Conservation (phyloP, 2,329 filamentous ascomycete genomes). For the Phialocephala subalpina region DNA sequence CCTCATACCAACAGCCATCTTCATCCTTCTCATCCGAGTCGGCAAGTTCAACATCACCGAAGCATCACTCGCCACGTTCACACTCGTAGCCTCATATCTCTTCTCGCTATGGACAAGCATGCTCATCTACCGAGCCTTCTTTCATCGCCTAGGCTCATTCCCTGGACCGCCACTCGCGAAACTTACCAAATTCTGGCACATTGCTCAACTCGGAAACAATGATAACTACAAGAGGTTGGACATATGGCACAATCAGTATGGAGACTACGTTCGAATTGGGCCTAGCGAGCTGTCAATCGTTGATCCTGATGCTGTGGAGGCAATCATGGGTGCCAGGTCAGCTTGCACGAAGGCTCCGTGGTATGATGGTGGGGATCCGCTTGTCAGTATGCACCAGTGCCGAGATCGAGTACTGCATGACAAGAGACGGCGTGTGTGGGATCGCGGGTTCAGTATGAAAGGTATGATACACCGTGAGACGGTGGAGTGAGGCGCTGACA, state of each 20-base stretch:
- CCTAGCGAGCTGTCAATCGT: slow-evolving; percentile 33
- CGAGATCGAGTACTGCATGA: slow-evolving; percentile 35
- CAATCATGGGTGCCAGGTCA: slow-evolving; percentile 29
- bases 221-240: slow-evolving; percentile 30
- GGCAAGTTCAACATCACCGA: not conserved
- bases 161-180: slow-evolving; percentile 38
- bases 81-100: slow-evolving; percentile 19
- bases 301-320: slow-evolving; percentile 31
- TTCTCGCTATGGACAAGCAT: slow-evolving; percentile 53
- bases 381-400: slow-evolving; percentile 26
- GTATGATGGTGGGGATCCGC: slow-evolving; percentile 35
- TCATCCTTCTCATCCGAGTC: not conserved
- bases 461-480: slow-evolving; percentile 16
- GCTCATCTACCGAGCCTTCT: slow-evolving; percentile 62
- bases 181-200: slow-evolving; percentile 36
- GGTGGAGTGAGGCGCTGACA: not conserved
- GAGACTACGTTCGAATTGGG: slow-evolving; percentile 37
- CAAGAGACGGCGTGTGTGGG: slow-evolving; percentile 36
- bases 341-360: slow-evolving; percentile 34
- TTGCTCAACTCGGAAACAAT: slow-evolving; percentile 13
- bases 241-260: slow-evolving; percentile 33
- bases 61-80: slow-evolving; percentile 17
- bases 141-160: slow-evolving; percentile 42
- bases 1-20: slow-evolving; percentile 12
- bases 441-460: slow-evolving; percentile 36